These are phyloP conservation scores for Phialocephala subalpina DNA, from an alignment of 2,329 filamentous ascomycete genomes.

Conservation along the genomic window DNA sequence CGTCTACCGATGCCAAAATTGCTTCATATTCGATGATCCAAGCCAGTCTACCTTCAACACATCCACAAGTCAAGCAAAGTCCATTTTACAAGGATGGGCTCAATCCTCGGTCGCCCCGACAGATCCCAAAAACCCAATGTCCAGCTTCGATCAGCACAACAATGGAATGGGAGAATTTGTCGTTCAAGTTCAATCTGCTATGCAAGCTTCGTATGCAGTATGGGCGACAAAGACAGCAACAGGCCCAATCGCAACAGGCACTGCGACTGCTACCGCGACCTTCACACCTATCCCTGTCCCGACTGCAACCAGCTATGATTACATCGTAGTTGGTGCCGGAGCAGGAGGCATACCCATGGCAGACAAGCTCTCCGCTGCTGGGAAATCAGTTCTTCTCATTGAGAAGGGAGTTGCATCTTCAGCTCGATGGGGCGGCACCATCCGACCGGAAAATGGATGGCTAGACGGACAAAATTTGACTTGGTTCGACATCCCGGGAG, in stretches of 20 bases:
- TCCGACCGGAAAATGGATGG: conserved; percentile 60
- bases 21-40: conserved; percentile 60
- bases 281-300: conserved; percentile 50
- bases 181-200: conserved; percentile 50
- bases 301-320: conserved; percentile 57
- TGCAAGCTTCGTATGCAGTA: conserved; percentile 47
- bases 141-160: conserved; percentile 61
- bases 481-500: conserved; percentile 75
- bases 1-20: conserved; percentile 71
- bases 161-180: conserved; percentile 63
- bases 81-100: conserved; percentile 61
- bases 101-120: conserved; percentile 51
- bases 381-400: conserved; percentile 70
- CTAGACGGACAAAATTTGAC: conserved; percentile 66
- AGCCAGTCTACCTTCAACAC: conserved; percentile 50
- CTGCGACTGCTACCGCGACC: conserved; percentile 41
- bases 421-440: conserved; percentile 66
- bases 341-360: conserved; percentile 64
- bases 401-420: conserved; percentile 69
- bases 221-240: conserved; percentile 44
- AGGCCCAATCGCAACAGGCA: conserved; percentile 31
- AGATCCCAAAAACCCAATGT: conserved; percentile 52
- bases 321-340: conserved; percentile 62
- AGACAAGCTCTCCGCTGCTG: conserved; percentile 65
- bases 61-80: conserved; percentile 57